Evolutionary conservation across 2,329 filamentous ascomycete species (phyloP).

Genomic region (Pseudogymnoascus sp.): DNA sequence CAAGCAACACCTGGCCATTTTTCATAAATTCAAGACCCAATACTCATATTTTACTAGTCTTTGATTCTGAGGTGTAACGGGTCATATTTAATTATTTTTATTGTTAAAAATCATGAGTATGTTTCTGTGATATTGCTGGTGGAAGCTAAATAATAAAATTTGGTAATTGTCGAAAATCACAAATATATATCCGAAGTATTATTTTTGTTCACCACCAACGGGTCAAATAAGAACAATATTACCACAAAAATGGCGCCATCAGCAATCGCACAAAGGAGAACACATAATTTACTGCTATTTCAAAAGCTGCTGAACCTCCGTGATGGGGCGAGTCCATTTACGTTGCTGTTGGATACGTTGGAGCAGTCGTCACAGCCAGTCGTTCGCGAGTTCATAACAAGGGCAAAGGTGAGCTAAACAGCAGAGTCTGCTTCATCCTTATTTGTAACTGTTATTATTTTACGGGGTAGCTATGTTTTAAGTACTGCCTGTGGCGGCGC

Average conservation of each 20-base stretch:
- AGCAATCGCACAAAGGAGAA: constrained; percentile 61
- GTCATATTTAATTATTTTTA: not conserved
- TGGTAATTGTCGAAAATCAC: not conserved
- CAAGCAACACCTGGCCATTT: not conserved
- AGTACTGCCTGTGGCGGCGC: not conserved
- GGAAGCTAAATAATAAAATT: not conserved
- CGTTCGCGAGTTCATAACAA: constrained; percentile 62
- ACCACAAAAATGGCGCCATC: constrained; percentile 44
- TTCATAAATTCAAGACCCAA: not conserved
- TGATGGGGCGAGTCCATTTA: constrained; percentile 77
- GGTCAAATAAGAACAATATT: not conserved
- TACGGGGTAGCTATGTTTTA: not conserved
- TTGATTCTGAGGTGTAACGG: too few species aligned
- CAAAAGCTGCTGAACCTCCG: constrained; percentile 73
- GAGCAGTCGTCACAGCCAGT: constrained; percentile 71
- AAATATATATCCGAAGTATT: not conserved
- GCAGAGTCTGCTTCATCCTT: not conserved
- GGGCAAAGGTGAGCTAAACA: constrained; percentile 52
- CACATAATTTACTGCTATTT: constrained; percentile 76
- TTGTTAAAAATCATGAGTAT: not conserved
- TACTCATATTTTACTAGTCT: not conserved
- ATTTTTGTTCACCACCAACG: not conserved
- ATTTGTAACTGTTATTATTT: not conserved
- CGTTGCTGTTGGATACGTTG: constrained; percentile 73
- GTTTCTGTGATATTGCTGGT: not conserved